A percentile compares a stretch with the other conserved stretches of the same genome.
phyloP scores from a whole-genome alignment of 73 alveolate species.

The Blepharisma stoltei region DNA sequence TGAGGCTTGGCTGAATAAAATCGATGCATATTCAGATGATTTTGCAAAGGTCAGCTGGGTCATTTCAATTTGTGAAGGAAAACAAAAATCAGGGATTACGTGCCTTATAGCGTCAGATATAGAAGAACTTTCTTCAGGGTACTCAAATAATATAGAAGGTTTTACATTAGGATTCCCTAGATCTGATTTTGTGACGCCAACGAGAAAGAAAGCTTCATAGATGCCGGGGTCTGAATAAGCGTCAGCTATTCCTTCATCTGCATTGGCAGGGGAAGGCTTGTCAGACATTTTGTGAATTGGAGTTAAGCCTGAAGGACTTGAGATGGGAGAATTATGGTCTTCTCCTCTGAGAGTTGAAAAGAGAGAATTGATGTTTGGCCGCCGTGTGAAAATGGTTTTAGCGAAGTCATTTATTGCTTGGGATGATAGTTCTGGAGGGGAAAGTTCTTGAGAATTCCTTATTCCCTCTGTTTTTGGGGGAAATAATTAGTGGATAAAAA shows the following conservation, averaged over 20 bases:
- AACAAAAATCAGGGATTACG: constrained; percentile 21
- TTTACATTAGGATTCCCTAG: not conserved
- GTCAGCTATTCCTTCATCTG: not conserved
- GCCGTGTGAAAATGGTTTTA: no score
- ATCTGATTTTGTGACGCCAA: not conserved
- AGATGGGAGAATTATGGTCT: no score
- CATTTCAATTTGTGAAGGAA: constrained; percentile 1
- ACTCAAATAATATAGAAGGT: not conserved
- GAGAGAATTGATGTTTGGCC: no score
- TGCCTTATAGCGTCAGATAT: not conserved
- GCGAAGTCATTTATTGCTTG: no score
- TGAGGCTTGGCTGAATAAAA: not conserved
- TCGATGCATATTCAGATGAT: not conserved
- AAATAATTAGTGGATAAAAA: no score
- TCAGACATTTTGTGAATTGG: not conserved
- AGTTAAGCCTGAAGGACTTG: no score
- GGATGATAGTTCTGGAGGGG: no score
- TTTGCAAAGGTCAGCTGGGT: not conserved
- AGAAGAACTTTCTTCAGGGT: not conserved
- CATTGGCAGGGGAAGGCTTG: not conserved
- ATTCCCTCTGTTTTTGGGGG: no score
- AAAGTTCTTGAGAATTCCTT: no score
- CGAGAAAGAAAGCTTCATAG: not conserved
- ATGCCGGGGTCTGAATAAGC: no score
- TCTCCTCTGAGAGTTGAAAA: no score